Percentiles rank a stretch among this genome's conserved stretches.
Evolutionary conservation across 2,329 filamentous ascomycete species (phyloP).

Genomic region (Penicillium sp.): DNA sequence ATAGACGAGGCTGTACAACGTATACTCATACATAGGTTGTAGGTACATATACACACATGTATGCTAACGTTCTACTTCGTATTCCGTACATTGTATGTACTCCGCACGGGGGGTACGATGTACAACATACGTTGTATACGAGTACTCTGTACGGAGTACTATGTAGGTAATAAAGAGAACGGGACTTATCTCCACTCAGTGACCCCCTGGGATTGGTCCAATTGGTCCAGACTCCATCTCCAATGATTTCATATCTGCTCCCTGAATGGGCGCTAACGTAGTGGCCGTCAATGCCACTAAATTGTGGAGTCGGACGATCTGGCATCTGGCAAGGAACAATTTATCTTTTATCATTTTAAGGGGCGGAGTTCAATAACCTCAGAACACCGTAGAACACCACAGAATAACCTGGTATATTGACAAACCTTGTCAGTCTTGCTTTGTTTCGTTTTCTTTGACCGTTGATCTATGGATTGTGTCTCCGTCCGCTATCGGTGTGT

Average conservation of each 20-base stretch:
- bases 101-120: too few species aligned
- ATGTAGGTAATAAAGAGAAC: too few species aligned
- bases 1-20: neutral
- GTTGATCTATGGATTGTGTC: neutral
- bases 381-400: neutral
- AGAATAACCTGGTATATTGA: neutral
- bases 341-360: neutral
- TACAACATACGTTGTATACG: too few species aligned
- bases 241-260: neutral
- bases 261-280: constrained; percentile 4
- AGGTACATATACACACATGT: neutral
- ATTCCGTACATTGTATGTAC: neutral
- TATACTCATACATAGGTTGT: neutral
- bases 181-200: neutral
- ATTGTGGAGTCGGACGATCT: constrained; percentile 2
- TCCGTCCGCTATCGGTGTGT: neutral
- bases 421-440: neutral
- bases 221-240: neutral
- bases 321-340: neutral
- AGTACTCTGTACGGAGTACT: neutral
- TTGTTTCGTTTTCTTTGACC: neutral
- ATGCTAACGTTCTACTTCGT: neutral
- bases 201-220: neutral
- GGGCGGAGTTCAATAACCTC: neutral
- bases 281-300: constrained; percentile 2